Conservation (phyloP, 208 protist species). For the Tritrichomonas foetus region DNA sequence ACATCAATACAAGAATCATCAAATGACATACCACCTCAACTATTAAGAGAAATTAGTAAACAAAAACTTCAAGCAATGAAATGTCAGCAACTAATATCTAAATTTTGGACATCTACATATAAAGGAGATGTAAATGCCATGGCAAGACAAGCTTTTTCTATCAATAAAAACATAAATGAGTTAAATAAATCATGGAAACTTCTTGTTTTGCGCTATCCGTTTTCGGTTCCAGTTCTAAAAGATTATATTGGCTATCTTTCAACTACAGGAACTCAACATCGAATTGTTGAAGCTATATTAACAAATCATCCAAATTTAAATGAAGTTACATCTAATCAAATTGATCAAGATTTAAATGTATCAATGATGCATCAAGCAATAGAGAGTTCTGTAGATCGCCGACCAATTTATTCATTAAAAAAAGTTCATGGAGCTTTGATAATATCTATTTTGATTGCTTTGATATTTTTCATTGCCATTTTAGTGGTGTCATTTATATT, state of each 20-base stretch:
- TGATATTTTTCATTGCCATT: neutral
- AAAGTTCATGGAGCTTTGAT: neutral
- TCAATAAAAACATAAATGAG: neutral
- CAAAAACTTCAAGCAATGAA: neutral
- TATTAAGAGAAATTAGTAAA: neutral
- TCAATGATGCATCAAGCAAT: neutral
- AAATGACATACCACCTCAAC: neutral
- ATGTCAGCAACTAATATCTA: neutral
- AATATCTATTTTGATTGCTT: neutral
- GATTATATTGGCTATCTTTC: neutral
- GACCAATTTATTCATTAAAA: neutral
- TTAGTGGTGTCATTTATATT: neutral
- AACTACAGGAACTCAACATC: neutral
- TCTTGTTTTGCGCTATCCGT: neutral
- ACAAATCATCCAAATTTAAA: neutral
- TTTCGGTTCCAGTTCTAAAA: neutral
- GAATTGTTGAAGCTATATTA: neutral
- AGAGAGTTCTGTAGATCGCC: neutral
- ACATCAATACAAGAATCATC: neutral
- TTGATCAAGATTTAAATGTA: neutral
- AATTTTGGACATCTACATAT: neutral
- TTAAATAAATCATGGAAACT: neutral
- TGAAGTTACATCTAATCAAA: neutral
- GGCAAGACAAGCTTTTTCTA: neutral
- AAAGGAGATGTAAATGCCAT: neutral